Base-by-base conservation (phyloP, 2,329 filamentous ascomycete species). In the Ramularia collo-cygni region DNA sequence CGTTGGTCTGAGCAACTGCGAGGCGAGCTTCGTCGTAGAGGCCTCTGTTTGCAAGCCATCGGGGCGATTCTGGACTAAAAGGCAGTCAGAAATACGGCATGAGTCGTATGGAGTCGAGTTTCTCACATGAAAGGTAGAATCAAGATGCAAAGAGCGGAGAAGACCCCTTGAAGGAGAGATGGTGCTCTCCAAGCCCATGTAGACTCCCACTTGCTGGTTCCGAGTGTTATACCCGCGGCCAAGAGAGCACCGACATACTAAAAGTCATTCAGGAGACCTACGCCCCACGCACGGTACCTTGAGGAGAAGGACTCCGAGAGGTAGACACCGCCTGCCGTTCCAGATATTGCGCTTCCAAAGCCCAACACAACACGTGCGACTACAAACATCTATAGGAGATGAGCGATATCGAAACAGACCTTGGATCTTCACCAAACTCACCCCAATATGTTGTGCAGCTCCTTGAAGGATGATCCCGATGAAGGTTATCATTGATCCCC, bases 231-330 rank as follows among this genome's bases (percentile, higher is more conserved):
- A 4, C 68, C 68, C 4, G 71, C 68, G 0, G 70, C 68, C 24
- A 73, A 63, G 3, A 74, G 55, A 0, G 64, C 65, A 2, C 68
- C 58, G 4, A 58, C 45, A 28, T 58, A 58, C 40, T 62, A 66
- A 35, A 62, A 65, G 28, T 64, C 56, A 37, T 64, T 64, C 10
- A 67, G 55, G 12, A 69, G 26, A 0, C 65, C 67, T 1, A 66
- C 58, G 3, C 64, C 65, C 21, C 65, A 69, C 7, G 63, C 66
- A n/a, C 69, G 61, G 59, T 64, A 70, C 8, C 60, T 52, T 43
- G 55, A 64, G 0, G 70, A 62, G 37, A 71, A 69, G 0, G 67
- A 68, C 55, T 77, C 74, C 2, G 66, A 65, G 3, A 76, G 60
- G 37, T 71, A 72, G 0, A 72, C 67, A 0, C 63, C 62, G 2